These are phyloP conservation scores for Decorospora gaudefroyi DNA, from an alignment of 2,329 filamentous ascomycete species.

Conservation along the genomic window DNA sequence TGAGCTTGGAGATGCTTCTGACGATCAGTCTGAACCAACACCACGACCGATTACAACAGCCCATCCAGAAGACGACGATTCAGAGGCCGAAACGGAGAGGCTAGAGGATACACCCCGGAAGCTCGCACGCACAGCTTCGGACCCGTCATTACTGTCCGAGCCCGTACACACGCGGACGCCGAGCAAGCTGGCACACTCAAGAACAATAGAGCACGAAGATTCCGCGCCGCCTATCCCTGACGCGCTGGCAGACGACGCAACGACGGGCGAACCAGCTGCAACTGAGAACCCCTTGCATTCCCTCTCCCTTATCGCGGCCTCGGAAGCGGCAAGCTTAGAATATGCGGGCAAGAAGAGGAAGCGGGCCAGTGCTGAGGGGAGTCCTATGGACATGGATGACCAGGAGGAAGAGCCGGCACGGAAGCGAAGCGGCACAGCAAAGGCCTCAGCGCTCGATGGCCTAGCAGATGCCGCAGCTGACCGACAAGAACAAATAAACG, in stretches of 20 bases:
- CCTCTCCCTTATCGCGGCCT: slow-evolving; percentile 38
- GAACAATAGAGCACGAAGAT: slow-evolving; percentile 39
- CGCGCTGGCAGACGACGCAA: slow-evolving; percentile 21
- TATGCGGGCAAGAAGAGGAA: slow-evolving; percentile 51
- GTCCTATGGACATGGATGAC: slow-evolving; percentile 47
- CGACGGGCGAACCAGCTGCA: slow-evolving; percentile 21
- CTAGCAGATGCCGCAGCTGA: slow-evolving; percentile 38
- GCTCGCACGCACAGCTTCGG: slow-evolving; percentile 49
- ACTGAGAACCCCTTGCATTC: slow-evolving; percentile 37
- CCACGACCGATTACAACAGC: slow-evolving; percentile 28
- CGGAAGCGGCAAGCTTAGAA: slow-evolving; percentile 41
- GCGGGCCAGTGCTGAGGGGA: slow-evolving; percentile 49
- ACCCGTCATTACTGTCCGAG: slow-evolving; percentile 44
- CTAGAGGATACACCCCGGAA: slow-evolving; percentile 84
- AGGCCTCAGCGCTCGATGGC: slow-evolving; percentile 32
- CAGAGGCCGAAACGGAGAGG: slow-evolving; percentile 92
- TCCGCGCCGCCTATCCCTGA: slow-evolving; percentile 39
- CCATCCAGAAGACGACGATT: slow-evolving; percentile 62
- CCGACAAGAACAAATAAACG: slow-evolving; percentile 35
- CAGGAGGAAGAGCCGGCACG: slow-evolving; percentile 44
- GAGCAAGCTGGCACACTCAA: slow-evolving; percentile 46
- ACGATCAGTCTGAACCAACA: slow-evolving; percentile 55
- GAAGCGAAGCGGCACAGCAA: slow-evolving; percentile 43
- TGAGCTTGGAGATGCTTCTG: slow-evolving; percentile 81
- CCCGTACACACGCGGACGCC: slow-evolving; percentile 42